These are phyloP conservation scores for Penicillium mononematosum DNA, from an alignment of 495 filamentous ascomycete genomes.

Conservation along the genomic window DNA sequence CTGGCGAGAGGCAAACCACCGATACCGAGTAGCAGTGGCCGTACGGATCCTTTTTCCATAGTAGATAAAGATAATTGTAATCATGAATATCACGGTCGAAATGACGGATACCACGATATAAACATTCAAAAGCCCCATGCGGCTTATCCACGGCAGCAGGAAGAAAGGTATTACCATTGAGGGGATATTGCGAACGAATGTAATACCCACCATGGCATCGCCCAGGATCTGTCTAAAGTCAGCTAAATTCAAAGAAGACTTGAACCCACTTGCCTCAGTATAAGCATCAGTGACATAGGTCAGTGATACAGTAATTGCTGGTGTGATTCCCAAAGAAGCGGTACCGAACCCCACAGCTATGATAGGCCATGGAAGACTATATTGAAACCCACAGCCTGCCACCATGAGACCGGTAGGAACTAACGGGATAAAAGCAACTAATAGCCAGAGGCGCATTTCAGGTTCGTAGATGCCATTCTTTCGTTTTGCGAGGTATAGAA, in stretches of 20 bases:
- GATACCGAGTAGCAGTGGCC: too few relatives aligned
- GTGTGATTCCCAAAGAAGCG: slow-evolving; percentile 25
- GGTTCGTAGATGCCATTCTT: slow-evolving; percentile 39
- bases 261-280: slow-evolving; percentile 26
- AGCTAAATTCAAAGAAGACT: not conserved
- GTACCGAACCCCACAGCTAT: slow-evolving; percentile 30
- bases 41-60: slow-evolving; percentile 21
- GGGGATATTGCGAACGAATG: slow-evolving; percentile 32
- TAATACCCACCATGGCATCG: slow-evolving; percentile 35
- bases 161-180: slow-evolving; percentile 35
- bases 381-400: slow-evolving; percentile 33
- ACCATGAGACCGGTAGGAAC: slow-evolving; percentile 32
- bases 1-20: too few relatives aligned
- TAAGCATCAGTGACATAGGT: slow-evolving; percentile 39
- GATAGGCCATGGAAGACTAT: slow-evolving; percentile 31
- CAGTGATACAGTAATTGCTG: slow-evolving; percentile 28
- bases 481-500: slow-evolving; percentile 28
- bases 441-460: slow-evolving; percentile 35
- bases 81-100: slow-evolving; percentile 13
- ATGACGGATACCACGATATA: slow-evolving; percentile 26
- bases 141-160: slow-evolving; percentile 32
- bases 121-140: slow-evolving; percentile 23
- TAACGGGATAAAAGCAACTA: slow-evolving; percentile 22
- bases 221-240: slow-evolving; percentile 29
- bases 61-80: slow-evolving; percentile 26